A percentile compares a stretch with the other conserved stretches of the same genome.
phyloP scores from a whole-genome alignment of 305 asterid genomes.

The Fraxinus xanthoxyloides region DNA sequence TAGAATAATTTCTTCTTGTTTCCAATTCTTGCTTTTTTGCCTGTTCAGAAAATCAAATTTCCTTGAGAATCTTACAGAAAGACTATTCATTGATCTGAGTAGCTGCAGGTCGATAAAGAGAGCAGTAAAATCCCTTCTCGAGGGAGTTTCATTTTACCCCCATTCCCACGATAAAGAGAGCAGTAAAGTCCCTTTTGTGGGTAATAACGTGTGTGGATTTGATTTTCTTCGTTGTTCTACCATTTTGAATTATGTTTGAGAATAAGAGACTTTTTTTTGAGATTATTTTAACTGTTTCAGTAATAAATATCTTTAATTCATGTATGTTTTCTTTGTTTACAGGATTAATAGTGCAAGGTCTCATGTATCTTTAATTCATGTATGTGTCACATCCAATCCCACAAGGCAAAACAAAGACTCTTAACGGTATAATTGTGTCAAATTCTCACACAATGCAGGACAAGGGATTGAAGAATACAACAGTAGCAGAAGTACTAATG shows the following conservation, averaged over 20 bases:
- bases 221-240: neutral
- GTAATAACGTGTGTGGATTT: neutral
- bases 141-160: neutral
- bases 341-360: conserved; percentile 42
- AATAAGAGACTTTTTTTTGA: neutral
- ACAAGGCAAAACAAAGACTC: conserved; percentile 11
- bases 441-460: conserved; percentile 30
- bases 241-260: neutral
- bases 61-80: conserved; percentile 21
- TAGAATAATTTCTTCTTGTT: conserved; percentile 1
- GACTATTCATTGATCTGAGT: neutral
- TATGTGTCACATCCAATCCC: conserved; percentile 20
- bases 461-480: conserved; percentile 62
- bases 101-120: neutral
- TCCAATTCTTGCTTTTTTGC: conserved; percentile 24
- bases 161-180: too few relatives aligned
- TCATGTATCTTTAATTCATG: too few relatives aligned
- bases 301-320: neutral
- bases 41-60: conserved; percentile 31
- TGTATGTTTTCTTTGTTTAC: neutral
- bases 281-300: neutral
- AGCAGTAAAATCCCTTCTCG: too few relatives aligned
- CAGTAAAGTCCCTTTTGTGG: too few relatives aligned
- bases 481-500: conserved; percentile 57
- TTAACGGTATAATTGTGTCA: conserved; percentile 19